Percentiles rank a stretch among this genome's conserved stretches.
Conservation (phyloP, 768 basidiomycete species). For the Lactarius vividus region DNA sequence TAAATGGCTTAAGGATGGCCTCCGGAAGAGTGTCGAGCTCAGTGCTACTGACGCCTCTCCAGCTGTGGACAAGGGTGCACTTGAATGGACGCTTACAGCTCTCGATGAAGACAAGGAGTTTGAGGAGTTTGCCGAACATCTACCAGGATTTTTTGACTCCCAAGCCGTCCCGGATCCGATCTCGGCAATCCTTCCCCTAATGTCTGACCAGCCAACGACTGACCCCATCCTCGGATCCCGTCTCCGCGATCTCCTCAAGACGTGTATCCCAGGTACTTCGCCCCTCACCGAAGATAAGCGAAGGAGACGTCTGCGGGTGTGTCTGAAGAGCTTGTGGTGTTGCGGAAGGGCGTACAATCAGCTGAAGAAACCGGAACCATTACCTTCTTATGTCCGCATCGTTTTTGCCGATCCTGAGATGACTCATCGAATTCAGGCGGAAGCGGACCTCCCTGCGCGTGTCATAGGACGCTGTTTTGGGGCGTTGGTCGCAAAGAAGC, state of each 20-base stretch:
- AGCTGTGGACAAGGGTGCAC: background rate
- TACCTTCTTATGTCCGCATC: background rate
- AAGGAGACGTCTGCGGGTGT: background rate
- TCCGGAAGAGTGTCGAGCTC: background rate
- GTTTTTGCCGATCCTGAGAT: background rate
- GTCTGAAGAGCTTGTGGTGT: slow-evolving; percentile 1
- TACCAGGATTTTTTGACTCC: slow-evolving; percentile 2
- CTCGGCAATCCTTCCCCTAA: slow-evolving; percentile 5
- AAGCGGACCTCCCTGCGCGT: background rate
- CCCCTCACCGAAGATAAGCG: background rate
- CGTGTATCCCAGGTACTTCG: background rate
- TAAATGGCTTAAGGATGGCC: background rate
- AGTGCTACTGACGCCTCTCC: background rate
- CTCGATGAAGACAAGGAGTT: slow-evolving; percentile 3
- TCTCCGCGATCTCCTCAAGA: background rate
- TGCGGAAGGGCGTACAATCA: slow-evolving; percentile 1
- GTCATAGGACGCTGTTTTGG: background rate
- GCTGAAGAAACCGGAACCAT: background rate
- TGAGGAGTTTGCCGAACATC: background rate
- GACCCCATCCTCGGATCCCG: background rate
- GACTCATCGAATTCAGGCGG: background rate
- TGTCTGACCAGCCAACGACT: background rate
- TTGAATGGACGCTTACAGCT: slow-evolving; percentile 1
- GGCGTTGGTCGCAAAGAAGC: background rate
- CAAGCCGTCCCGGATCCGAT: background rate